phyloP scores from a whole-genome alignment of 257 asterid genomes.

The Capsicum rhomboideum region DNA sequence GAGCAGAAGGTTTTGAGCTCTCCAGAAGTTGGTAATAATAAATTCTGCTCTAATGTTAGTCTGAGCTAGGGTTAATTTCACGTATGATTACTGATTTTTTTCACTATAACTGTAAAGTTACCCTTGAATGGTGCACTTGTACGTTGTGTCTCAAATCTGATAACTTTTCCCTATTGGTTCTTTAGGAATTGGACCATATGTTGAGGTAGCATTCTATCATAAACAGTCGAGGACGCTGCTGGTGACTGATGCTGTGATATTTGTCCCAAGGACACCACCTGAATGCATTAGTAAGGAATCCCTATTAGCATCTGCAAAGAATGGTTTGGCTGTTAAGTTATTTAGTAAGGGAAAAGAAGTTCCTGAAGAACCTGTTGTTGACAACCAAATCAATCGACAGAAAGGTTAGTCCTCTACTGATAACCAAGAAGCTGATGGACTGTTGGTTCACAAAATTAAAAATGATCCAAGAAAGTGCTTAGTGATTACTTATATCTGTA shows the following conservation, averaged over 20 bases:
- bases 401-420: conserved; percentile 42
- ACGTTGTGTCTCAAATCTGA: neutral
- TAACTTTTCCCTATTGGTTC: neutral
- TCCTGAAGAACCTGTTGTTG: conserved; percentile 70
- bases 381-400: conserved; percentile 56
- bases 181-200: conserved; percentile 93
- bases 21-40: conserved; percentile 80
- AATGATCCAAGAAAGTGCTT: neutral
- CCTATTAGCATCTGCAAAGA: conserved; percentile 68
- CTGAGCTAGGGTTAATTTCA: neutral
- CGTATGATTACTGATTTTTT: neutral
- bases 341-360: conserved; percentile 91
- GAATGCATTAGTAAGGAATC: conserved; percentile 82
- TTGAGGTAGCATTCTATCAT: conserved; percentile 97
- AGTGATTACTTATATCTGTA: neutral
- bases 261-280: conserved; percentile 79
- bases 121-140: neutral
- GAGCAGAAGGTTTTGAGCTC: conserved; percentile 88
- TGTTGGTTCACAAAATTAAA: neutral
- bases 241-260: conserved; percentile 94
- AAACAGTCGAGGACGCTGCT: conserved; percentile 67
- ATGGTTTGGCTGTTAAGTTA: conserved; percentile 89
- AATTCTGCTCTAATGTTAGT: neutral
- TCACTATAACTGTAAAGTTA: neutral
- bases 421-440: conserved; percentile 2